These are phyloP conservation scores for Vicia faba DNA, from an alignment of 306 rosid species.

Conservation along the genomic window DNA sequence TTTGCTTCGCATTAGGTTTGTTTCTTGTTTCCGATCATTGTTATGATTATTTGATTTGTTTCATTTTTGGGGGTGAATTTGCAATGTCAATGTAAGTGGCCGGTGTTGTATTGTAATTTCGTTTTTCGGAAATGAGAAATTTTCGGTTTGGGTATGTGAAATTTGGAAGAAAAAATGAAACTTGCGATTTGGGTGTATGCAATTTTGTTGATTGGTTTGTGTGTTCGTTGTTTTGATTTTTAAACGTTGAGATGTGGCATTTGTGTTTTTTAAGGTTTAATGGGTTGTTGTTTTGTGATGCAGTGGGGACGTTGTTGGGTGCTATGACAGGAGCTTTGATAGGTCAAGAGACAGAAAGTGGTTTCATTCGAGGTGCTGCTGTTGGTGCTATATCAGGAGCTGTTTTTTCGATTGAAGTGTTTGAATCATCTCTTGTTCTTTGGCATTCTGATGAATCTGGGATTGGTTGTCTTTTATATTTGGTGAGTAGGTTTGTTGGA, in stretches of 20 bases:
- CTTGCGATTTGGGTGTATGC: slow-evolving; percentile 29
- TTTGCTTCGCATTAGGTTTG: slow-evolving; percentile 93
- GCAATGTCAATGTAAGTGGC: slow-evolving; percentile 27
- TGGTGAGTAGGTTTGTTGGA: slow-evolving; percentile 57
- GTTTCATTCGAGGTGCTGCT: slow-evolving; percentile 96
- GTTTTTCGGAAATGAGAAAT: slow-evolving; percentile 10
- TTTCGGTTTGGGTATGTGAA: not conserved
- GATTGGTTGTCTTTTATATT: slow-evolving; percentile 84
- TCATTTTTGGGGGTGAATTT: slow-evolving; percentile 23
- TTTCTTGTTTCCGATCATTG: not conserved
- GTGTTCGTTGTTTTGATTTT: slow-evolving; percentile 21
- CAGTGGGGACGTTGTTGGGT: slow-evolving; percentile 93
- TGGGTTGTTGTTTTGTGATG: slow-evolving; percentile 37
- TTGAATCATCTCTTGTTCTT: slow-evolving; percentile 94
- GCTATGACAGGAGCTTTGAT: slow-evolving; percentile 98
- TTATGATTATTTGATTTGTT: slow-evolving; percentile 16
- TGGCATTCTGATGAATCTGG: slow-evolving; percentile 99
- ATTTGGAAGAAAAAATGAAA: slow-evolving; percentile 4
- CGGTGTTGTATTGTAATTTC: not conserved
- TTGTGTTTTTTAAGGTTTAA: slow-evolving; percentile 12
- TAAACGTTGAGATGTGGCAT: not conserved
- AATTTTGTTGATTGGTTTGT: slow-evolving; percentile 38
- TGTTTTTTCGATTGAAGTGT: slow-evolving; percentile 97
- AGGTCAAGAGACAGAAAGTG: slow-evolving; percentile 99
- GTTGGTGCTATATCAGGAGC: slow-evolving; percentile 99